Base-by-base conservation (phyloP, 148 eudicot species). In the Chenopodium suecicum region DNA sequence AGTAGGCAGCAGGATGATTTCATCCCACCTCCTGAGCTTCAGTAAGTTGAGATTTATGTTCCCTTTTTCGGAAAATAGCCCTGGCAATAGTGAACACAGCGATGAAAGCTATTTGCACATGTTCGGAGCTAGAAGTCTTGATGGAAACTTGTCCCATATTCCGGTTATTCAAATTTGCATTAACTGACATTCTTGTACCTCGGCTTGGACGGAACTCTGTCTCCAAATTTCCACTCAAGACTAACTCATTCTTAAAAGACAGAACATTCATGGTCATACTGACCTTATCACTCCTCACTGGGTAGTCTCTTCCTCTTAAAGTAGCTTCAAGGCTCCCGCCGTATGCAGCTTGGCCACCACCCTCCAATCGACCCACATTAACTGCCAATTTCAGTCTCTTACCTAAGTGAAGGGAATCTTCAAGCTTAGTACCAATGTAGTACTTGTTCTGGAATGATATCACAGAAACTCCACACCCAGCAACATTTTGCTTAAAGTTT, bases 241-340 rank as follows among this genome's bases (percentile, higher is more conserved):
- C 93, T 60, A 85, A 83, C 80, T 94, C 99, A 67, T 92, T 92
- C 63, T 94, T 84, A 11, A 84, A 88, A 9, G 97, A 92, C 56
- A 92, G 81, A 47, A 89, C 83, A 6, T 92, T 90, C 90, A 91
- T 74, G 10, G 86, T 48, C 78, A 94, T 25, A 77, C 86, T 92
- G 27, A 86, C 65, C 80, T 84, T 91, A n/a, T 97, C 94, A 56
- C 91, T 86, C 85, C 91, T 90, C 71, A 92, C 94, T 12, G 98
- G 99, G 85, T 89, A 94, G 80, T 97, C 98, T 69, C 77, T 88
- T 32, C 97, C 98, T 85, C 90, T 90, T 20, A 94, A 27, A 80
- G 90, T 90, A 64, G 97, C 91, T 86, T 88, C 97, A 76, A 97
- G 66, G 87, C 88, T 88, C 84, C 99, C 99, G 52, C 98, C 98